phyloP scores from a whole-genome alignment of 768 basidiomycete genomes.

The Mycena galopus region DNA sequence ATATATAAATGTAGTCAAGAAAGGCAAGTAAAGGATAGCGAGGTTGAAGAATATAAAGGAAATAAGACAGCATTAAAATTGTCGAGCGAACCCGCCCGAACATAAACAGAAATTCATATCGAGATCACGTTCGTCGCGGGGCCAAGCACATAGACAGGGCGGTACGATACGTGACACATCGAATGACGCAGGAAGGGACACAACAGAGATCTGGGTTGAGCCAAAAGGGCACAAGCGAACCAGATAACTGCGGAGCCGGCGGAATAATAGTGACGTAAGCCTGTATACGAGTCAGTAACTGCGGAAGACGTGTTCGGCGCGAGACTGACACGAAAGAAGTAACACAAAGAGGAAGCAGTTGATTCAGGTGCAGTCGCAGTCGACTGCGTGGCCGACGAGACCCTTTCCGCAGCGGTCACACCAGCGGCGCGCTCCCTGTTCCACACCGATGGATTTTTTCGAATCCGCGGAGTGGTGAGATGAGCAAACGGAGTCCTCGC shows the following conservation, averaged over 20 bases:
- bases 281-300: constrained; percentile 42
- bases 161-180: constrained; percentile 77
- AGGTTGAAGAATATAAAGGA: constrained; percentile 13
- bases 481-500: constrained; percentile 55
- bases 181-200: constrained; percentile 57
- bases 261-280: constrained; percentile 50
- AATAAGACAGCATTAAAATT: constrained; percentile 19
- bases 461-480: constrained; percentile 54
- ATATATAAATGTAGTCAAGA: background rate
- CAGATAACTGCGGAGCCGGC: constrained; percentile 55
- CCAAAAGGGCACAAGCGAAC: constrained; percentile 36
- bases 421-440: constrained; percentile 73
- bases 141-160: constrained; percentile 65
- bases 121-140: constrained; percentile 78
- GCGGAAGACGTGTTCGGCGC: constrained; percentile 39
- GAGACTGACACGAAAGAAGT: constrained; percentile 48
- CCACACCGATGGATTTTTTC: constrained; percentile 75
- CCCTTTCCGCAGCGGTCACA: constrained; percentile 83
- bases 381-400: constrained; percentile 64
- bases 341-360: constrained; percentile 42
- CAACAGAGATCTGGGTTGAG: constrained; percentile 32
- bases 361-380: constrained; percentile 75
- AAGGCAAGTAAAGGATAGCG: background rate
- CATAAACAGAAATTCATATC: constrained; percentile 55
- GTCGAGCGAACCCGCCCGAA: constrained; percentile 33